These are phyloP conservation scores for Dryas alaskensis DNA, from an alignment of 306 rosid species.

Conservation along the genomic window DNA sequence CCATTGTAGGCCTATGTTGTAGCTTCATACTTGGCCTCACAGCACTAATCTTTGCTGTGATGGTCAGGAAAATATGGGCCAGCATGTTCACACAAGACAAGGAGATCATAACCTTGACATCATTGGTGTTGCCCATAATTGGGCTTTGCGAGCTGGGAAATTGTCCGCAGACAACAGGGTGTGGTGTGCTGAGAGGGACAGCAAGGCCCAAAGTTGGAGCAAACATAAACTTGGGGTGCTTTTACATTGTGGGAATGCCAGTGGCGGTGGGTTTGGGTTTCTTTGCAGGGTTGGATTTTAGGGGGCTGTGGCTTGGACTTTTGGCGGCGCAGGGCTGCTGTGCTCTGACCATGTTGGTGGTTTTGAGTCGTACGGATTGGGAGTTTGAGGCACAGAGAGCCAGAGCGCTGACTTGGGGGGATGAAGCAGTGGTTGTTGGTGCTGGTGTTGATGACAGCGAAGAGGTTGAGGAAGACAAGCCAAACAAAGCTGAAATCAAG, in stretches of 20 bases:
- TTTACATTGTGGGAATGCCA: constrained; percentile 88
- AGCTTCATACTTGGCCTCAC: constrained; percentile 59
- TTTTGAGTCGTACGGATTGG: constrained; percentile 71
- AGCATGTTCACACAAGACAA: constrained; percentile 65
- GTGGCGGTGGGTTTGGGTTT: constrained; percentile 65
- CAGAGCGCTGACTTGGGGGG: constrained; percentile 45
- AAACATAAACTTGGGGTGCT: constrained; percentile 73
- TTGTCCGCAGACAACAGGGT: constrained; percentile 94
- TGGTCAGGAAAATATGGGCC: constrained; percentile 77
- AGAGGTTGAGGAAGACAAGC: constrained; percentile 34
- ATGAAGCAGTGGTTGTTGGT: not conserved
- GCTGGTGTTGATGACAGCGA: constrained; percentile 29
- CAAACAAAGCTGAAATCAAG: constrained; percentile 31
- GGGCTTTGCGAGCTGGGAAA: constrained; percentile 93
- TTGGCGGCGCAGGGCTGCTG: constrained; percentile 89
- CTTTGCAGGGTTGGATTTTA: constrained; percentile 62
- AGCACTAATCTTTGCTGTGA: constrained; percentile 58
- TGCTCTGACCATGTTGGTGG: constrained; percentile 77
- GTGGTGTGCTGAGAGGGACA: constrained; percentile 86
- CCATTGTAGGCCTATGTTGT: constrained; percentile 65
- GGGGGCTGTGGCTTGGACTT: constrained; percentile 84
- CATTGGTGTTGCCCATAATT: constrained; percentile 76
- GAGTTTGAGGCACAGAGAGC: constrained; percentile 65
- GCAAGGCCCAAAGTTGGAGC: constrained; percentile 93
- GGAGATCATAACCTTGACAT: constrained; percentile 57